Base-by-base conservation (phyloP, 2,329 filamentous ascomycete genomes). In the Colletotrichum sp. region DNA sequence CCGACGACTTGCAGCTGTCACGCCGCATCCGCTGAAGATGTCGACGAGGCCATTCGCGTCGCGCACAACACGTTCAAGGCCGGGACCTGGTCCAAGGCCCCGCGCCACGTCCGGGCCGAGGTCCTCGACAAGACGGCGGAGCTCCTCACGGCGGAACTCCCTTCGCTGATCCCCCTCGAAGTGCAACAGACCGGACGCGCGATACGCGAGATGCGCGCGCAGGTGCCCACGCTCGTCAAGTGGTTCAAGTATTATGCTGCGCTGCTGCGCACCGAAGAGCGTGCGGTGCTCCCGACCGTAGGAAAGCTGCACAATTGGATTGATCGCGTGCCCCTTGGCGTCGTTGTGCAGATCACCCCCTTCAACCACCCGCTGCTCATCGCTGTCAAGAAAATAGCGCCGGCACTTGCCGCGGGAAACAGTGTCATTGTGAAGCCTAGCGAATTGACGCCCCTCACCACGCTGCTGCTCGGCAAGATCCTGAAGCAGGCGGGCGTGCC, bases 161-260 rank as follows among this genome's bases (percentile, higher is more conserved):
- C 90, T 0, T 82, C 85, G 1, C 87, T 95, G 52, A 92, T 95
- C 66, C 82, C 85, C 10, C 86, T 94, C 6, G 93, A 95, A 82
- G 92, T 93, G 9, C 85, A 83, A 39, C 93, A 95, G 82, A 95
- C 93, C 0, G 93, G 93, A 4, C 91, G 93, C 1, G 91, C 91
- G 0, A 86, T 93, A 32, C 91, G 93, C 30, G 93, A 95, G 82
- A 94, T 95, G 92, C 87, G 89, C 65, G 92, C 93, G 2, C 93
- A 95, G 81, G 90, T 93, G 7, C 90, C 91, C 0, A 91, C 90
- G 1, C 86, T 95, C 1, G 89, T 92, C 1, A 90, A 91, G 59
- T 95, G 93, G 93, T 92, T 95, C 83, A 91, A 90, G 75, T 95
- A 95, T 84, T 95, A 93, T 80, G 92, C 93, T 3, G 88, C 92